These are phyloP conservation scores for Peronosclerospora sorghi DNA, from an alignment of 352 stramenopile genomes.

Conservation along the genomic window DNA sequence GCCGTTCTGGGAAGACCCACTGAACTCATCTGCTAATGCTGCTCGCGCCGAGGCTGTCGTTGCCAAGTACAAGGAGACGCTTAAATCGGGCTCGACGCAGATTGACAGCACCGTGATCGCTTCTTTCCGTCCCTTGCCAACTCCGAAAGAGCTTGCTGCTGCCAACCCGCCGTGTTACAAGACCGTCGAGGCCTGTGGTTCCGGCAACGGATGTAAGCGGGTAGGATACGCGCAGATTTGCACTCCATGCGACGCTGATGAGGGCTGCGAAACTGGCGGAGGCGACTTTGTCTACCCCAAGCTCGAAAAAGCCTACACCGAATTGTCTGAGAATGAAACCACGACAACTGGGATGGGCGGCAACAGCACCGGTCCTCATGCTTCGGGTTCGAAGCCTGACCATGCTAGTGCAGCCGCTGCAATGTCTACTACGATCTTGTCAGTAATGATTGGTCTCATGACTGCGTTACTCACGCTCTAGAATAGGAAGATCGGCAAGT, in stretches of 20 bases:
- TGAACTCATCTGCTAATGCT: conserved; percentile 40
- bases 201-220: conserved; percentile 49
- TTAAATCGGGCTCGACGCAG: conserved; percentile 30
- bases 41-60: conserved; percentile 38
- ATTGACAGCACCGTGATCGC: conserved; percentile 24
- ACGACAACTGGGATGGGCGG: conserved; percentile 12
- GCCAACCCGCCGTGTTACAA: conserved; percentile 65
- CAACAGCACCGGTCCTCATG: background rate
- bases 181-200: conserved; percentile 39
- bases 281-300: conserved; percentile 44
- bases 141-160: conserved; percentile 26
- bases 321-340: conserved; percentile 30
- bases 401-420: conserved; percentile 6
- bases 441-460: conserved; percentile 14
- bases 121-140: conserved; percentile 40
- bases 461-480: conserved; percentile 13
- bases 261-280: conserved; percentile 29
- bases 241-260: conserved; percentile 28
- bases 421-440: conserved; percentile 7
- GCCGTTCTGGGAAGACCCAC: conserved; percentile 55
- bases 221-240: conserved; percentile 66
- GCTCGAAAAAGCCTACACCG: conserved; percentile 44
- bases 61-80: conserved; percentile 33
- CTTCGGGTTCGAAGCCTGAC: conserved; percentile 3
- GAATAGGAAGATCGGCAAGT: background rate